These are phyloP conservation scores for Trichosporon asahii DNA, from an alignment of 1,284 basidiomycete genomes.

Conservation along the genomic window DNA sequence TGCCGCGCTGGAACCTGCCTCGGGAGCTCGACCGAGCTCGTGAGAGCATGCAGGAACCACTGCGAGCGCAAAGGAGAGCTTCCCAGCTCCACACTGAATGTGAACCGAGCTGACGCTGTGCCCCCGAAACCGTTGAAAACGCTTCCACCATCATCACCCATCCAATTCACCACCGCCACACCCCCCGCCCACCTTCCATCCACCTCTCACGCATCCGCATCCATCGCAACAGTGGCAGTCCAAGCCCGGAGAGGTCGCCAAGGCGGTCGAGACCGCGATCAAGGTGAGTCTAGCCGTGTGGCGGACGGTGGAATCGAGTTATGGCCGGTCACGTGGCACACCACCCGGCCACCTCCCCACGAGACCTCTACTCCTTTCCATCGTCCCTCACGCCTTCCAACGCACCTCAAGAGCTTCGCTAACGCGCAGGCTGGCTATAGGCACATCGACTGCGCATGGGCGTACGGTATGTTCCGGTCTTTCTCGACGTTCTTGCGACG, in stretches of 20 bases:
- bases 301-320: neutral
- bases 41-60: too few species aligned
- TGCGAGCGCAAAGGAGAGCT: too few species aligned
- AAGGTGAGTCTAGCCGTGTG: conserved; percentile 30
- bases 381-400: neutral
- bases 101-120: neutral
- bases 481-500: neutral
- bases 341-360: neutral
- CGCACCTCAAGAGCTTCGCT: neutral
- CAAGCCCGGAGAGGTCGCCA: conserved; percentile 49
- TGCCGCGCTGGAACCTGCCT: neutral
- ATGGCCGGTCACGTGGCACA: neutral
- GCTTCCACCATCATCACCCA: neutral
- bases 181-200: neutral
- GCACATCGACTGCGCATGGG: conserved; percentile 63
- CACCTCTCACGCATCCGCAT: neutral
- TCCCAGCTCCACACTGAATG: too few species aligned
- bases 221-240: conserved; percentile 47
- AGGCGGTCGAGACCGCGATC: conserved; percentile 50
- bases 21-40: too few species aligned
- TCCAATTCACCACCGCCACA: neutral
- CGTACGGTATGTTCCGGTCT: conserved; percentile 29
- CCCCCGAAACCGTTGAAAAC: neutral
- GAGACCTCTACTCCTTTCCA: neutral
- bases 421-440: conserved; percentile 56